Base-by-base conservation (phyloP, 176 grass and related monocot species). In the Aegilops speltoides region DNA sequence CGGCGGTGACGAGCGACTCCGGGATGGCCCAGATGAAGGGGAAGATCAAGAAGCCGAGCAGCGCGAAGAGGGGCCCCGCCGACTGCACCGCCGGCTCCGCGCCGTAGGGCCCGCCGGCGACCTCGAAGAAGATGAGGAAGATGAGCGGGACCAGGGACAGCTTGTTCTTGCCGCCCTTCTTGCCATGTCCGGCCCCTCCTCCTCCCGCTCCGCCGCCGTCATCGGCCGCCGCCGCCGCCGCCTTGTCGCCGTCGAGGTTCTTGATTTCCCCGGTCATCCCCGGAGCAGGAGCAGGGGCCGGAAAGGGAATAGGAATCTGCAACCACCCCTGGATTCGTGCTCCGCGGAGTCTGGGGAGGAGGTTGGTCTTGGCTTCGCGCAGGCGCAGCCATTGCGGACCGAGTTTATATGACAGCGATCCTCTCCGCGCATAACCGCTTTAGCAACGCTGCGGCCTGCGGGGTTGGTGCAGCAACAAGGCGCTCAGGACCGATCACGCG, bases 141-240 rank as follows among this genome's bases (percentile, higher is more conserved):
- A 89, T 85, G 34, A 93, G 89, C 8, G 93, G 91, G 43, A 93
- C 32, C 20, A 95, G 50, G 3, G 89, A 82, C 40, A 93, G 79
- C 89, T 95, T 93, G 84, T 87, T 91, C 33, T 68, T 41, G 64
- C 19, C 50, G 50, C 50, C 50, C 8, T 20, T 54, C 57, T n/a
- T 46, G 14, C 46, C 78, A 52, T 87, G 67, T 9, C 66, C 66
- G 3, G 15, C 50, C 6, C 1, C 48, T 17, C 10, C 32, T 46
- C 3, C 45, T 1, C 3, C 29, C 25, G 11, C 43, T 2, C 10
- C 74, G 16, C 50, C 50, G 50, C 50, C 50, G 50, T 54, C 50
- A 7, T 7, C 50, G 50, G 50, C 50, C 50, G 50, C 16, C 50
- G 16, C 50, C 50, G 16, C 16, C 16, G 6, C 48, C 48, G 15